These are phyloP conservation scores for Nelumbo lutea DNA, from an alignment of 164 flowering plant genomes.

Conservation along the genomic window DNA sequence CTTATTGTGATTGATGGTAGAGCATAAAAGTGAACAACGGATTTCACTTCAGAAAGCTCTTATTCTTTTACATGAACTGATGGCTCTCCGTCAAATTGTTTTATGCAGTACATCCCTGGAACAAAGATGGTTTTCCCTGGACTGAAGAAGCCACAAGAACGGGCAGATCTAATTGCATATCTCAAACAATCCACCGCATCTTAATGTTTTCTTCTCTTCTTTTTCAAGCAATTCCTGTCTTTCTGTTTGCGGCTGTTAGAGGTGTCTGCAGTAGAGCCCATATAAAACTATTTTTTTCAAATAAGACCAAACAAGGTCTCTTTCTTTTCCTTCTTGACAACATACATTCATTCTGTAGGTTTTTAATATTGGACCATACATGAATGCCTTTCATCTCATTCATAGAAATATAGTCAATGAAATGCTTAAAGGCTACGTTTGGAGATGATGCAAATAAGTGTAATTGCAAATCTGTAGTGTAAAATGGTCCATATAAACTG, in stretches of 20 bases:
- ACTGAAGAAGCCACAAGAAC: constrained; percentile 54
- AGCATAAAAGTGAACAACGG: too few relatives aligned
- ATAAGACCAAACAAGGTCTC: background rate
- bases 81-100: background rate
- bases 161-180: constrained; percentile 51
- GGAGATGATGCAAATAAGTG: too few relatives aligned
- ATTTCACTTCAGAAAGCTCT: background rate
- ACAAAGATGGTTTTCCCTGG: constrained; percentile 67
- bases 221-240: background rate
- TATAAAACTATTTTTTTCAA: background rate
- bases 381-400: too few relatives aligned
- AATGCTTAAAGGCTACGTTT: too few relatives aligned
- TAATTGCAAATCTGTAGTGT: too few relatives aligned
- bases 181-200: constrained; percentile 39
- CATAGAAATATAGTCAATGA: too few relatives aligned
- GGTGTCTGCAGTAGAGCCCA: background rate
- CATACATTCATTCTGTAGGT: too few relatives aligned
- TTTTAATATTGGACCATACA: too few relatives aligned
- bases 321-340: background rate
- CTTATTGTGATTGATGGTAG: too few relatives aligned
- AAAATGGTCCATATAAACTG: too few relatives aligned
- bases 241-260: background rate
- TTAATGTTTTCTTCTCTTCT: background rate
- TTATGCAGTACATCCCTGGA: constrained; percentile 52
- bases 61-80: background rate